Evolutionary conservation across 441 rosid species (phyloP), one percentile per base, ranked within the genome.

Genomic region (Croton setiger): DNA sequence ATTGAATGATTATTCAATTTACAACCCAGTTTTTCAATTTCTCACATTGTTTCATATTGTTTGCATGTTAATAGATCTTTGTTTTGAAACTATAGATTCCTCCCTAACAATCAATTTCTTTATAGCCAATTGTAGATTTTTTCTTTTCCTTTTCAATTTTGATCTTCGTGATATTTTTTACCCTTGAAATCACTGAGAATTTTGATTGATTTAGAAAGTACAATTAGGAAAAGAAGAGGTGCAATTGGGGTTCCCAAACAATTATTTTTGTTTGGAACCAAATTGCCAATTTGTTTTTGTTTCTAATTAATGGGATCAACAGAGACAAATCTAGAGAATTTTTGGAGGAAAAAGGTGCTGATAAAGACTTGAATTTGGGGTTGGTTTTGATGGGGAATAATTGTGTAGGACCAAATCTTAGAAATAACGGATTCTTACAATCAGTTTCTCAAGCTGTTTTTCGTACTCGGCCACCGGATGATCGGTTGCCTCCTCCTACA

Each of bases 401-500:
- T 64, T 91, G 97, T 70, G 87, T 81, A 47, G 97, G 97, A 31
- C 98, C 96, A 77, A 91, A 74, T 68, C 78, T 80, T 27, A 83
- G 81, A 27, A 60, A 80, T 73, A 85, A 79, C 72, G 98, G 91
- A 74, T 91, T 94, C 80, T 64, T 91, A 5, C 84, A 85, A 76
- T 83, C 90, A 63, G 91, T 92, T 71, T 84, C 85, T 41, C 92
- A 86, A 6, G 91, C 92, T 7, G 86, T 91, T 37, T 91, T 92
- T 92, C 80, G 90, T 7, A 78, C 74, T 65, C 62, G 83, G 65
- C 88, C 86, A 13, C 86, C 86, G 15, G 83, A 85, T 63, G 93
- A 86, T 52, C 70, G 76, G 39, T 74, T 87, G 21, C 84, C 85
- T 27, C 79, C 88, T 20, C 74, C 84, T 14, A 82, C 69, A 13